Evolutionary conservation across 305 asterid genomes (phyloP).

Genomic region (Fraxinus velutina): DNA sequence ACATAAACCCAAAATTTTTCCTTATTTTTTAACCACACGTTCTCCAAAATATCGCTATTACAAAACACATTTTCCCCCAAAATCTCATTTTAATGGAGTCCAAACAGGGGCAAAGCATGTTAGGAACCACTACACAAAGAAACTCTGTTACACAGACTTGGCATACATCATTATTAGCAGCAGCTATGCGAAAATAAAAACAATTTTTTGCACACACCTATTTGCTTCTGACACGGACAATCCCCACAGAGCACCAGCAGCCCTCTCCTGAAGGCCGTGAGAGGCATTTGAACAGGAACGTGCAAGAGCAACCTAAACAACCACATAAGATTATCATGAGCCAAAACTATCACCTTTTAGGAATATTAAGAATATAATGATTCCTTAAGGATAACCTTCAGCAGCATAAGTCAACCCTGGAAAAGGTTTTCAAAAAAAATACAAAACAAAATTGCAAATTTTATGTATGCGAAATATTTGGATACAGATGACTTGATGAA

Average conservation of each 20-base stretch:
- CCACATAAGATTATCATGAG: constrained; percentile 15
- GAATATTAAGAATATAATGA: background rate
- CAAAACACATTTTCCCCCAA: background rate
- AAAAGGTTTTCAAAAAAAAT: background rate
- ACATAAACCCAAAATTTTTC: background rate
- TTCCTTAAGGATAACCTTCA: background rate
- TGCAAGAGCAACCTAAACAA: constrained; percentile 73
- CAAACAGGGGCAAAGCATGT: background rate
- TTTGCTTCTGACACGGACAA: constrained; percentile 93
- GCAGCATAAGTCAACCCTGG: background rate
- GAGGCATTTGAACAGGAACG: constrained; percentile 73
- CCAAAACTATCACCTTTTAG: background rate
- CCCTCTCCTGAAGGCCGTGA: constrained; percentile 94
- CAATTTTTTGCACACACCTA: constrained; percentile 41
- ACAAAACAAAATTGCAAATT: background rate
- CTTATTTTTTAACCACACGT: background rate
- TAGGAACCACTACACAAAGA: background rate
- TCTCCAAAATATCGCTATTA: background rate
- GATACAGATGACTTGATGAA: background rate
- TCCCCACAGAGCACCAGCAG: constrained; percentile 99
- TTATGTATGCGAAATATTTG: background rate
- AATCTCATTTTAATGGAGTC: background rate
- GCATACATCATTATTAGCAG: constrained; percentile 3
- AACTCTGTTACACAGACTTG: background rate
- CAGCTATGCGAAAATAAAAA: background rate